Conservation (phyloP, 331 rosid genomes). For the Malus hybrid region DNA sequence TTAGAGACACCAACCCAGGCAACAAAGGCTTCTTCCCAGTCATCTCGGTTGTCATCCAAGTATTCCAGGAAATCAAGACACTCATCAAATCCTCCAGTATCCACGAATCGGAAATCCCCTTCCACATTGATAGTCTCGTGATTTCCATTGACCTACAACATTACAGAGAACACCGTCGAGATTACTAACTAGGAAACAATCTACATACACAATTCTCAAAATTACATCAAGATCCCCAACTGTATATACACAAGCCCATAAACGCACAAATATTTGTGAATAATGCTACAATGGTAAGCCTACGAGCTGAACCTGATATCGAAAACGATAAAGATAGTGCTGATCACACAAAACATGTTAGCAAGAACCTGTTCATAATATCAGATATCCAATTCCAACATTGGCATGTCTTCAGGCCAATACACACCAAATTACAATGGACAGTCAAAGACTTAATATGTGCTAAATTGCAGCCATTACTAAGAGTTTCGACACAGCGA, state of each 20-base stretch:
- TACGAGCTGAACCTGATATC: background rate
- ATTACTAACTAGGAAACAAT: background rate
- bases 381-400: background rate
- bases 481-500: background rate
- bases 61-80: conserved; percentile 70
- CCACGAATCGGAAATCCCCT: conserved; percentile 89
- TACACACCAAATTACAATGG: background rate
- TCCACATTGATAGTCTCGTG: conserved; percentile 96
- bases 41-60: conserved; percentile 39
- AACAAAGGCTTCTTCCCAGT: conserved; percentile 64
- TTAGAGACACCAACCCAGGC: conserved; percentile 62
- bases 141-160: conserved; percentile 74
- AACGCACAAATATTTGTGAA: background rate
- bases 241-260: background rate
- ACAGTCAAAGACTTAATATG: background rate
- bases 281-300: background rate
- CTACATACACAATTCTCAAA: background rate
- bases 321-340: background rate
- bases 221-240: conserved; percentile 62
- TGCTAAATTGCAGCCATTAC: background rate
- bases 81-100: conserved; percentile 73
- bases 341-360: background rate
- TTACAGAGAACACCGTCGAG: background rate
- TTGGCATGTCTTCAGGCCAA: background rate
- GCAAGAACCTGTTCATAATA: background rate